These are phyloP conservation scores for Candolleomyces eurysporus DNA, from an alignment of 768 basidiomycete species.

Conservation along the genomic window DNA sequence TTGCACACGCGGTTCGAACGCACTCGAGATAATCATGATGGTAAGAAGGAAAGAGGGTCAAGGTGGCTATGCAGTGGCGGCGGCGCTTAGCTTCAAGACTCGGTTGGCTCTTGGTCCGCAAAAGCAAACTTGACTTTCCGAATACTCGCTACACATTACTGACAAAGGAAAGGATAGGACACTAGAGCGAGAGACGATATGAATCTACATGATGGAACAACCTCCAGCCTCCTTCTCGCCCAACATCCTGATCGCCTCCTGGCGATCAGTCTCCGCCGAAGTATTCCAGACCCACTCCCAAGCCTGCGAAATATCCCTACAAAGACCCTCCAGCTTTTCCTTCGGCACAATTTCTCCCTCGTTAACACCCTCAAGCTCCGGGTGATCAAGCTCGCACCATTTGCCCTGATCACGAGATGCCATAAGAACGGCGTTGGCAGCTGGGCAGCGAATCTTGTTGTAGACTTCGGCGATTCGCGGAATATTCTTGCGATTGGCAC, in stretches of 20 bases:
- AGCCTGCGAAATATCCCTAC: slow-evolving; percentile 16
- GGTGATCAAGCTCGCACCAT: slow-evolving; percentile 12
- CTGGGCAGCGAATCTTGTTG: slow-evolving; percentile 22
- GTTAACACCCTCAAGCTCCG: slow-evolving; percentile 23
- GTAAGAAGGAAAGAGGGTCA: too few species aligned
- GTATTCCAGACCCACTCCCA: slow-evolving; percentile 28
- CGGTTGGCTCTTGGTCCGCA: not conserved
- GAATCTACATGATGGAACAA: slow-evolving; percentile 4
- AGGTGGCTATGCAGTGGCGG: too few species aligned
- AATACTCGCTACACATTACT: not conserved
- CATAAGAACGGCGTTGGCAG: slow-evolving; percentile 20
- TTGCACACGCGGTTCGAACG: too few species aligned
- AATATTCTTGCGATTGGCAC: slow-evolving; percentile 14
- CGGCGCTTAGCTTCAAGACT: too few species aligned
- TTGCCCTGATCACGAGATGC: slow-evolving; percentile 13
- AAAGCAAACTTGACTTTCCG: not conserved
- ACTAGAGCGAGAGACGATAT: not conserved
- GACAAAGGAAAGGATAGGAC: not conserved
- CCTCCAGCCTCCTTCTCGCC: not conserved
- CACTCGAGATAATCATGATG: too few species aligned
- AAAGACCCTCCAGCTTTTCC: slow-evolving; percentile 16
- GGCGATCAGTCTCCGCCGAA: slow-evolving; percentile 22
- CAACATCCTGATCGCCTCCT: slow-evolving; percentile 20
- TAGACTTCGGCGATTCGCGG: slow-evolving; percentile 26
- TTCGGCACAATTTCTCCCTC: slow-evolving; percentile 24